These are phyloP conservation scores for Penicillium crystallinum DNA, from an alignment of 495 filamentous ascomycete species.

Conservation along the genomic window DNA sequence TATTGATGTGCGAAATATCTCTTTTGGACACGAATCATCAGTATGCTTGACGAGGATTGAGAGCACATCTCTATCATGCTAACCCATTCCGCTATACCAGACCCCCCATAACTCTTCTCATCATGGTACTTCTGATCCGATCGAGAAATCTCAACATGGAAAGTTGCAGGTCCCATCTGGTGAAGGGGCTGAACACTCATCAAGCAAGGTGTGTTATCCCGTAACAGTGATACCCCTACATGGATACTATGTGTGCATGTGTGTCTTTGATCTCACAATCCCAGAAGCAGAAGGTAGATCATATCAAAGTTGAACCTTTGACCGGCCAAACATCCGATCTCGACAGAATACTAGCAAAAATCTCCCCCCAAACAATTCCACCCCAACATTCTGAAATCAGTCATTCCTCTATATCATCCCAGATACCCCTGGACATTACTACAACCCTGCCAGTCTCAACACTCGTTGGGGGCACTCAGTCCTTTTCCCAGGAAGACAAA, in stretches of 20 bases:
- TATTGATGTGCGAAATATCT: slow-evolving; percentile 13
- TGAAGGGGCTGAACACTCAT: slow-evolving; percentile 18
- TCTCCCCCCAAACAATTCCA: slow-evolving; percentile 27
- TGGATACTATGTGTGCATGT: too few relatives aligned
- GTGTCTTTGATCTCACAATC: slow-evolving; percentile 33
- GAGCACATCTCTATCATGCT: neutral
- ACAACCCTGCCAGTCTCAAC: slow-evolving; percentile 38
- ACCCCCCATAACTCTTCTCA: slow-evolving; percentile 25
- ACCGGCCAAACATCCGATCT: slow-evolving; percentile 28
- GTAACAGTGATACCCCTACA: neutral
- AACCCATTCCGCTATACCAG: slow-evolving; percentile 4
- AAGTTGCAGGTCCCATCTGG: slow-evolving; percentile 24
- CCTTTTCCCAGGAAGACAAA: slow-evolving; percentile 26
- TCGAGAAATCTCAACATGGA: slow-evolving; percentile 38
- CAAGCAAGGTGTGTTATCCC: slow-evolving; percentile 33
- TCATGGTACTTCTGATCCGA: slow-evolving; percentile 27
- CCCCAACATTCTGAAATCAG: slow-evolving; percentile 35
- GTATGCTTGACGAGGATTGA: slow-evolving; percentile 18
- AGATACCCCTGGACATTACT: slow-evolving; percentile 52
- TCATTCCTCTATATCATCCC: slow-evolving; percentile 48
- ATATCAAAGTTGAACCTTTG: slow-evolving; percentile 23
- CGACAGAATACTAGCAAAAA: slow-evolving; percentile 35
- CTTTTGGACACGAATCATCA: slow-evolving; percentile 22
- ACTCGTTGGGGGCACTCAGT: slow-evolving; percentile 17
- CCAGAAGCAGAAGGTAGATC: slow-evolving; percentile 51